Evolutionary conservation across 2,329 filamentous ascomycete species (phyloP), one percentile per base, ranked within the genome.

Genomic region (Diplodia scrobiculata): DNA sequence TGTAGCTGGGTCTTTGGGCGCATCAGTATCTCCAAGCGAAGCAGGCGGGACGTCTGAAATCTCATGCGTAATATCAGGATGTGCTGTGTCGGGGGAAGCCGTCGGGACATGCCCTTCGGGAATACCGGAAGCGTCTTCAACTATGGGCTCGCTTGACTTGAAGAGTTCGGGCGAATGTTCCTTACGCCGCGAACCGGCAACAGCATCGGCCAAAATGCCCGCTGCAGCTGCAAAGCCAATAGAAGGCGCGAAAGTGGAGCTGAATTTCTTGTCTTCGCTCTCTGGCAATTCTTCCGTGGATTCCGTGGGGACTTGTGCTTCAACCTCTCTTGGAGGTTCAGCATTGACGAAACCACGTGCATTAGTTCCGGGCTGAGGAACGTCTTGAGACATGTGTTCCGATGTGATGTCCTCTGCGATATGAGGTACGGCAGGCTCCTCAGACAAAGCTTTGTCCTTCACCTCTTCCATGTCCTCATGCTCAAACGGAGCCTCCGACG

Each of bases 151-250:
- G 5, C 21, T 11, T 7, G 25, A 47, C 41, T 21, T 14, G 2
- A 52, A n/a, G 5, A 1, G 13, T 3, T 63, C 60, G 45, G 60
- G n/a, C 3, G 38, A 19, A n/a, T 11, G 9, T 4, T 63, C 60
- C n/a, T 63, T n/a, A 9, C 25, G 47, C 47, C 25, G 51, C 7
- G 47, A 52, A 5, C 51, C 60, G 9, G 47, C 47, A 17, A 63
- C 60, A 14, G 17, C 32, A 17, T 19, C 60, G 11, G 47, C 32
- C 13, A 63, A 14, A 9, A 63, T 52, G 17, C 60, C 32, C 41
- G 47, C 60, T 14, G 60, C 60, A 29, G 17, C 60, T 21, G 60
- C 60, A 9, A 63, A 63, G 10, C 60, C 32, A 32, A 63, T 25
- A 25, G 25, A 32, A 17, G 60, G 11, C 2, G 21, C 5, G 0